Base-by-base conservation (phyloP, 2,329 filamentous ascomycete species). In the Sclerotinia trifoliorum region DNA sequence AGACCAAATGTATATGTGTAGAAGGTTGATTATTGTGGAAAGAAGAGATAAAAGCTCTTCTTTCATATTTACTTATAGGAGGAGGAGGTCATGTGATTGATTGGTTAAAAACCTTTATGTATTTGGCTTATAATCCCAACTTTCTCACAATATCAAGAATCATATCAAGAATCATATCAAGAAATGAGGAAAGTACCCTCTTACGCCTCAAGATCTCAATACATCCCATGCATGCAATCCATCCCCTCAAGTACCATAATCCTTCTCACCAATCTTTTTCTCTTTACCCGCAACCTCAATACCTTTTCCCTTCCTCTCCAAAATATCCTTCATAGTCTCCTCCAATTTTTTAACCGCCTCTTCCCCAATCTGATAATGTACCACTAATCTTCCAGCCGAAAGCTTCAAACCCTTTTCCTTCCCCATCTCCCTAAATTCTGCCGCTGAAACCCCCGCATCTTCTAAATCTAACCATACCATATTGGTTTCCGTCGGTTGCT, bases 391-490 rank as follows among this genome's bases (percentile, higher is more conserved):
- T 4, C 84, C 85, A 44, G 86, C 85, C 13, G 81, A 73, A 19
- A 89, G 75, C 70, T 80, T 83, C 67, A 92, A 73, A 0, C 88
- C 88, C 66, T 85, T 82, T 73, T 85, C 82, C 70, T 84, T 79
- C 2, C 83, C 87, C 49, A 85, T 78, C 68, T 82, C 80, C 13
- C 85, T 82, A 70, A 88, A 85, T 52, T 84, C 81, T 64, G 84
- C 82, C 5, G 77, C 77, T 3, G 81, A 80, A 44, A 89, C 77
- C 0, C 83, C 83, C n/a, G 83, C 83, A 10, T 80, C 81, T 46
- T 85, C 82, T 11, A 91, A 80, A 78, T 91, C 86, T 70, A 91
- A 77, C 89, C 89, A 92, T 13, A 91, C 87, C 88, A 91, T 91
- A 74, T 92, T 92, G 24, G 89, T 91, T 77, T 92, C 87, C 3